A percentile compares a stretch with the other conserved stretches of the same genome.
Evolutionary conservation across 225 moss, liverwort and hornwort species (phyloP).

Genomic region (Neckera pumila): DNA sequence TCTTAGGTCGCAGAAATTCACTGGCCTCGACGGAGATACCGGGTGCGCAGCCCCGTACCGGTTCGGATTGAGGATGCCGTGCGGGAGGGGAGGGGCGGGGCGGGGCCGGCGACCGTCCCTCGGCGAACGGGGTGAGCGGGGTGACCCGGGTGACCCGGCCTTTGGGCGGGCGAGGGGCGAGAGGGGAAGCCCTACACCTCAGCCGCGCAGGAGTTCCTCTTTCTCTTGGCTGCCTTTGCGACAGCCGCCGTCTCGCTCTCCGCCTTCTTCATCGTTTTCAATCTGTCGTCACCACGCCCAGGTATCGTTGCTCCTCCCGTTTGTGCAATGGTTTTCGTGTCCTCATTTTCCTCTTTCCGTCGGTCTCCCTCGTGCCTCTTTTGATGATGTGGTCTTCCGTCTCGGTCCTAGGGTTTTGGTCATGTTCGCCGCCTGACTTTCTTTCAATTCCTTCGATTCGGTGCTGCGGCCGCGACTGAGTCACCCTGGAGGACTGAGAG

Average conservation of each 20-base stretch:
- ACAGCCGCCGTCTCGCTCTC: slow-evolving; percentile 20
- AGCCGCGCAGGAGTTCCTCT: background rate
- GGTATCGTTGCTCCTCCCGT: background rate
- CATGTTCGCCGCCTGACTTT: background rate
- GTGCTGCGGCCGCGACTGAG: background rate
- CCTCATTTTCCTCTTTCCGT: background rate
- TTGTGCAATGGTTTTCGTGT: background rate
- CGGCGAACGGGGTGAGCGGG: background rate
- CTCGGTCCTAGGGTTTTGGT: background rate
- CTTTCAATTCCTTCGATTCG: background rate
- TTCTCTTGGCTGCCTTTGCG: slow-evolving; percentile 12
- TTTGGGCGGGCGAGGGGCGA: background rate
- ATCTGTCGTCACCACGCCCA: background rate
- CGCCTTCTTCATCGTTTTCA: background rate
- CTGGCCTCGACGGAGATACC: background rate
- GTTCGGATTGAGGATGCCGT: background rate
- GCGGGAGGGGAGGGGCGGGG: background rate
- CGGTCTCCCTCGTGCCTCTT: background rate
- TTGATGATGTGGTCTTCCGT: background rate
- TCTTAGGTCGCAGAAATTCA: background rate
- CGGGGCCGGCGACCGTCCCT: background rate
- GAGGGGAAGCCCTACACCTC: background rate
- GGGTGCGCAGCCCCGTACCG: background rate
- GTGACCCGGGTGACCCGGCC: slow-evolving; percentile 16
- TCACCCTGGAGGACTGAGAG: background rate